Evolutionary conservation across 495 filamentous ascomycete genomes (phyloP).

Genomic region (Penicillium flavigenum): DNA sequence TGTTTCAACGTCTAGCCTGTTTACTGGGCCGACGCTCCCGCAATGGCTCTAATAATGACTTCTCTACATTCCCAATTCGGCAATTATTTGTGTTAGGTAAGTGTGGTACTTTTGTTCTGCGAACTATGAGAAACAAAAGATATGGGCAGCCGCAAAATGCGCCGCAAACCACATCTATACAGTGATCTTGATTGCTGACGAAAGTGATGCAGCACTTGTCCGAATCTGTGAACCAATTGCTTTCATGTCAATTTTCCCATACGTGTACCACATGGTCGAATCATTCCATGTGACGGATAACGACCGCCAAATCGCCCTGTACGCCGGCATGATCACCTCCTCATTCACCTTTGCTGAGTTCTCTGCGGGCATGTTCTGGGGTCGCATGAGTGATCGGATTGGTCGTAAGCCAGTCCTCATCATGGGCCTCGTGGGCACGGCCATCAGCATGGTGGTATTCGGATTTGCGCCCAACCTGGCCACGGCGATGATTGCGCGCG

Average conservation of each 20-base stretch:
- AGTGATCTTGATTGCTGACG: slow-evolving; percentile 35
- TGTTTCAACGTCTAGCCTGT: slow-evolving; percentile 43
- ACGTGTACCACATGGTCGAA: slow-evolving; percentile 96
- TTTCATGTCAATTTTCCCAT: slow-evolving; percentile 99
- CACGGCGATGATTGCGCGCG: slow-evolving; percentile 81
- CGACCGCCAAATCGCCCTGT: slow-evolving; percentile 78
- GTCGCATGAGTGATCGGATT: slow-evolving; percentile 84
- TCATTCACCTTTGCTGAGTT: slow-evolving; percentile 96
- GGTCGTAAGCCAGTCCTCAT: slow-evolving; percentile 92
- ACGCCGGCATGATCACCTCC: slow-evolving; percentile 95
- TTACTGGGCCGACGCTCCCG: slow-evolving; percentile 37
- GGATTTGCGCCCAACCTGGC: slow-evolving; percentile 85
- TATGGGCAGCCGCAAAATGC: background rate
- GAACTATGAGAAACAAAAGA: slow-evolving; percentile 23
- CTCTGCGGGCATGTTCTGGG: slow-evolving; percentile 87
- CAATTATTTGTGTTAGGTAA: slow-evolving; percentile 75
- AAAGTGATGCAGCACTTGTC: slow-evolving; percentile 65
- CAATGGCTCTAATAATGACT: slow-evolving; percentile 33
- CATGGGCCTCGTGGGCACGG: slow-evolving; percentile 82
- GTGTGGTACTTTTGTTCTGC: slow-evolving; percentile 31
- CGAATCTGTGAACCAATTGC: slow-evolving; percentile 98
- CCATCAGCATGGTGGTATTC: slow-evolving; percentile 90
- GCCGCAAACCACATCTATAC: background rate
- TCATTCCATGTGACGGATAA: slow-evolving; percentile 83
- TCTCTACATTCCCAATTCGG: slow-evolving; percentile 50